These are phyloP conservation scores for Paecilomyces formosus DNA, from an alignment of 2,329 filamentous ascomycete genomes.

Conservation along the genomic window DNA sequence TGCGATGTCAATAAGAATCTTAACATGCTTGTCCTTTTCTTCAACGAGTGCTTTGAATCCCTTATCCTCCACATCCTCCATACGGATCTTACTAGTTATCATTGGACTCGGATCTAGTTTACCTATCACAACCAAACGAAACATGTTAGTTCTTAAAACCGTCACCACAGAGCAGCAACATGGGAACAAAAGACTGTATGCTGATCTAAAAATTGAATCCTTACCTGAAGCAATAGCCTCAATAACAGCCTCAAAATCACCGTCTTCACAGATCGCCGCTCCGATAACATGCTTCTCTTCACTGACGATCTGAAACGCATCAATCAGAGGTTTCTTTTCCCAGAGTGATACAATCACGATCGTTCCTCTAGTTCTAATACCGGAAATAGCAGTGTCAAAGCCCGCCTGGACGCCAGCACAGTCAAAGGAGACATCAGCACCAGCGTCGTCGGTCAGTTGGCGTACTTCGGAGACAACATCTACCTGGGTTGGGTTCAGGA, in stretches of 20 bases:
- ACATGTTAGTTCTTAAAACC: not conserved
- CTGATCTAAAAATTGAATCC: constrained; percentile 1
- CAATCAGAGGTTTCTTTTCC: constrained; percentile 49
- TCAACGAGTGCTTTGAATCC: constrained; percentile 52
- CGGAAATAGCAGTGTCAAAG: constrained; percentile 38
- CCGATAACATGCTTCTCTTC: constrained; percentile 47
- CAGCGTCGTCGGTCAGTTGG: constrained; percentile 39
- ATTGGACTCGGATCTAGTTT: constrained; percentile 48
- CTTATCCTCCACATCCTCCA: constrained; percentile 51
- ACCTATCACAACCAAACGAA: constrained; percentile 23
- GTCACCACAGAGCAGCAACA: not conserved
- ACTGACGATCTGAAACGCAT: constrained; percentile 47
- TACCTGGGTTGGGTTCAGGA: constrained; percentile 43
- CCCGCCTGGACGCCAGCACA: constrained; percentile 53
- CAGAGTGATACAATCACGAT: constrained; percentile 58
- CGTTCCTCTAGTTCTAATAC: constrained; percentile 47
- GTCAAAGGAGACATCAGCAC: constrained; percentile 54
- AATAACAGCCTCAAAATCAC: constrained; percentile 55
- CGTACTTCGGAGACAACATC: constrained; percentile 41
- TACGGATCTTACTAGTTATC: constrained; percentile 53
- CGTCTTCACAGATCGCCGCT: constrained; percentile 40
- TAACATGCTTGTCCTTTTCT: constrained; percentile 57
- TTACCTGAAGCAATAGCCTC: constrained; percentile 33
- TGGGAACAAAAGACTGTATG: too few species aligned
- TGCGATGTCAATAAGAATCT: constrained; percentile 46